Percentiles rank a stretch among this genome's conserved stretches.
These are phyloP conservation scores for Venturia oleaginea DNA, from an alignment of 2,329 filamentous ascomycete species.

Conservation along the genomic window DNA sequence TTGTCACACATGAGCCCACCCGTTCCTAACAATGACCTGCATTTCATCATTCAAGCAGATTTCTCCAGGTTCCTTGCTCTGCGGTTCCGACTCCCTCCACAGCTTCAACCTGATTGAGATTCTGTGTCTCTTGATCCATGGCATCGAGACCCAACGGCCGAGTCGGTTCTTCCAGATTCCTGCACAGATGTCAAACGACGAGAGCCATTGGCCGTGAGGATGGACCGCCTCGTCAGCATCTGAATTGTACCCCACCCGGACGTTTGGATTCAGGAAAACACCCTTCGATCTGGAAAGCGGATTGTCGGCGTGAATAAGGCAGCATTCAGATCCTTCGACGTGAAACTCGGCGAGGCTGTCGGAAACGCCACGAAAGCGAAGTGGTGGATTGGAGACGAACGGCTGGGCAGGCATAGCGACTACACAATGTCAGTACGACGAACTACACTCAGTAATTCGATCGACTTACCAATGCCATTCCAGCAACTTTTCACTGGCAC, in stretches of 20 bases:
- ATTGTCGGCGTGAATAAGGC: slow-evolving; percentile 67
- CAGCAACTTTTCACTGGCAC: slow-evolving; percentile 57
- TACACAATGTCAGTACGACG: slow-evolving; percentile 29
- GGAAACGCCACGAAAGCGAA: slow-evolving; percentile 55
- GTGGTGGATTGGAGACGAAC: slow-evolving; percentile 23
- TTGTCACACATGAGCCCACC: slow-evolving; percentile 35
- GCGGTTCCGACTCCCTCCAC: slow-evolving; percentile 12
- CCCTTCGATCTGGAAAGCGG: slow-evolving; percentile 43
- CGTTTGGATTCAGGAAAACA: slow-evolving; percentile 60
- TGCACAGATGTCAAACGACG: slow-evolving; percentile 9
- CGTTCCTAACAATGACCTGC: slow-evolving; percentile 28
- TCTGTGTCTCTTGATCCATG: slow-evolving; percentile 9
- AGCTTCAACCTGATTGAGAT: slow-evolving; percentile 10
- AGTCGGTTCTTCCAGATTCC: slow-evolving; percentile 21
- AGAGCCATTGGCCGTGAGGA: slow-evolving; percentile 15
- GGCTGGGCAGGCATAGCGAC: slow-evolving; percentile 22
- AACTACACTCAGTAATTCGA: slow-evolving; percentile 24
- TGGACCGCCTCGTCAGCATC: slow-evolving; percentile 21
- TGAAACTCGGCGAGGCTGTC: slow-evolving; percentile 52
- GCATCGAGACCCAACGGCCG: slow-evolving; percentile 14
- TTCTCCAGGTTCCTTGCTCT: slow-evolving; percentile 21
- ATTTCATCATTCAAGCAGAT: slow-evolving; percentile 31
- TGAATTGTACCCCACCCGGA: slow-evolving; percentile 56
- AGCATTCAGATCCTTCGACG: slow-evolving; percentile 72
- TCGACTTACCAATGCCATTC: slow-evolving; percentile 50